Evolutionary conservation across 176 grass and related monocot species (phyloP).

Genomic region (Carex pumila): DNA sequence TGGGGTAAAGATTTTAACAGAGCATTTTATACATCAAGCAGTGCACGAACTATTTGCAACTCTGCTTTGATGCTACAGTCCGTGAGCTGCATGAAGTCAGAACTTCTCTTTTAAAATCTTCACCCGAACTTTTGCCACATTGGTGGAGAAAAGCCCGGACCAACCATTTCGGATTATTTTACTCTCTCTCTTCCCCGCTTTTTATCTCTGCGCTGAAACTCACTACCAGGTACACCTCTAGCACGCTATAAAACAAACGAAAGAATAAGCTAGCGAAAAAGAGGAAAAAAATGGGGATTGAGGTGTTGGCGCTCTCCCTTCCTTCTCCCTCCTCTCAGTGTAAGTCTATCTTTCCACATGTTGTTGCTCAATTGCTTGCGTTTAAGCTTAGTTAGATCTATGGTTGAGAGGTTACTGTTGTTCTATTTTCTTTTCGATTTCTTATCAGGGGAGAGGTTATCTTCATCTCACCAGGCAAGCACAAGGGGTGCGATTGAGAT

Average conservation of each 20-base stretch:
- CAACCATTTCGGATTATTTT: constrained; percentile 40
- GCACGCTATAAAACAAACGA: background rate
- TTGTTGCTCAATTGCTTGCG: background rate
- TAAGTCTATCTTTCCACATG: background rate
- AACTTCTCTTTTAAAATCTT: no score
- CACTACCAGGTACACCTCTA: background rate
- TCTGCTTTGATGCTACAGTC: no score
- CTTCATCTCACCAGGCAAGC: constrained; percentile 66
- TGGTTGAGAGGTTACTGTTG: background rate
- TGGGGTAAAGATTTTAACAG: no score
- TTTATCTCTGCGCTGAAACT: constrained; percentile 3
- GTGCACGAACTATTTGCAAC: no score
- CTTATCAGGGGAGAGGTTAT: constrained; percentile 47
- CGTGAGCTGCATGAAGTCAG: no score
- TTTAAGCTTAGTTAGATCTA: background rate
- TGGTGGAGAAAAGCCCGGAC: background rate
- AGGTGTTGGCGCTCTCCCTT: constrained; percentile 40
- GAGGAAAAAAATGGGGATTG: constrained; percentile 28
- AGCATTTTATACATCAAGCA: no score
- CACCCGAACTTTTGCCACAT: background rate
- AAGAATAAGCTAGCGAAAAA: background rate
- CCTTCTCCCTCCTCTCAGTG: constrained; percentile 41
- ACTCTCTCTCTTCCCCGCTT: background rate
- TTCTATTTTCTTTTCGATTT: background rate
- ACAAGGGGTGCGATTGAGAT: constrained; percentile 63